Evolutionary conservation across 768 basidiomycete genomes (phyloP), one percentile per base, ranked within the genome.

Genomic region (Tylopilus sp.): DNA sequence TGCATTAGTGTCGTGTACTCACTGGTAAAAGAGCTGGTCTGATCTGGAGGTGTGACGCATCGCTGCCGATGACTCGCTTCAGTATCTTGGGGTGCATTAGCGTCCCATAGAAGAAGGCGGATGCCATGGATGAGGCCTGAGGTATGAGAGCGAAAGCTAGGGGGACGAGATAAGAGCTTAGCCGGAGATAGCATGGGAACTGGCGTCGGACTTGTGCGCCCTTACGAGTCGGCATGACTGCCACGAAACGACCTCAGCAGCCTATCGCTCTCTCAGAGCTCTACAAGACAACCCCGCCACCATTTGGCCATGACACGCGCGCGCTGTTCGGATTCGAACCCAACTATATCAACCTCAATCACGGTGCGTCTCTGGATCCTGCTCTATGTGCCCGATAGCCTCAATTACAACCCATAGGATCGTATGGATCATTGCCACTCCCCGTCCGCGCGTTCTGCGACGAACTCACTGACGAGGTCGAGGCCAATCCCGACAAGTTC

Each of bases 71-170:
- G 7, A 97, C 92, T 18, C 84, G 74, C 51, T 75, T 79, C 35
- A 97, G 73, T 61, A 98, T 87, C 44, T 79, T 80, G 6, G 93
- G 92, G 60, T 94, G 91, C 77, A 95, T 83, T 20, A 98, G 73
- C 0, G 91, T 95, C 12, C 95, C 95, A 68, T 95, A 93, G 73
- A 92, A 88, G 69, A 94, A 95, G 17, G 85, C 85, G 22, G 73
- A 69, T 54, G 65, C 40, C 71, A 73, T 73, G 17, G 48, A 17
- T 25, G 43, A 18, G 21, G 8, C n/a, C 17, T 36, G 35, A 36
- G 21, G 8, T 35, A 35, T 36, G 35, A 36, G n/a, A 18, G 35
- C n/a, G 28, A 48, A 33, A 23, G 49, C 41, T 21, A 33, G 17
- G 7, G 28, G 30, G 26, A n/a, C 17, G 18, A 48, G 47, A 48